Base-by-base conservation (phyloP, 805 yeast genomes). In the Sugiyamaella smithiae region DNA sequence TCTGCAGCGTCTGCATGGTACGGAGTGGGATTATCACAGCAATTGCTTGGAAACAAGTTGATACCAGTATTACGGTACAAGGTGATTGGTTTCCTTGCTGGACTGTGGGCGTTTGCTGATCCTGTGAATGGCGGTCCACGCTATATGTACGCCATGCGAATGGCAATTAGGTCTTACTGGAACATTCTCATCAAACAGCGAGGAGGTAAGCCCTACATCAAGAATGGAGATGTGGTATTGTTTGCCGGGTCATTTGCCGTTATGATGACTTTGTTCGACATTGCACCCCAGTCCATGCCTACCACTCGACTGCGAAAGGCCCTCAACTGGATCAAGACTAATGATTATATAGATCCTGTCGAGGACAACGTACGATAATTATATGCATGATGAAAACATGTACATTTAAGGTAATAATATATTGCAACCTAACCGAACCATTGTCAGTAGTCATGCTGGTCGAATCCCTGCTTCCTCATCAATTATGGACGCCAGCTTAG, bases 31-130 rank as follows among this genome's bases (percentile, higher is more conserved):
- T 51, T 63, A 17, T 53, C 63, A 24, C 71, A 69, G 50, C 47
- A 50, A 45, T 11, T 68, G 45, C 54, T 70, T 17, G 64, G 67
- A 20, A 57, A 58, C 48, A 55, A 50, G 26, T 47, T 65, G 31
- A 43, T 58, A 43, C 64, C 71, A 46, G 52, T 52, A 14, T 49
- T 53, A 14, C 67, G 75, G n/a, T 65, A 65, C 60, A 54, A 67
- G 22, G 36, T 69, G 31, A 66, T 70, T 48, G 75, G 73, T n/a
- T 62, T 67, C 51, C 46, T 66, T 36, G 65, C 71, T n/a, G 75
- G 75, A 2, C 58, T 69, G 40, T 69, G 72, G 72, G 69, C 72
- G 1, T 57, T 64, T 24, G 40, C 67, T 20, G 70, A 66, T 52
- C 67, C 60, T 43, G 58, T 57, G 37, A 51, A 54, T 33, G 69